Conservation (phyloP, 306 rosid species). For the Argentina anserina region DNA sequence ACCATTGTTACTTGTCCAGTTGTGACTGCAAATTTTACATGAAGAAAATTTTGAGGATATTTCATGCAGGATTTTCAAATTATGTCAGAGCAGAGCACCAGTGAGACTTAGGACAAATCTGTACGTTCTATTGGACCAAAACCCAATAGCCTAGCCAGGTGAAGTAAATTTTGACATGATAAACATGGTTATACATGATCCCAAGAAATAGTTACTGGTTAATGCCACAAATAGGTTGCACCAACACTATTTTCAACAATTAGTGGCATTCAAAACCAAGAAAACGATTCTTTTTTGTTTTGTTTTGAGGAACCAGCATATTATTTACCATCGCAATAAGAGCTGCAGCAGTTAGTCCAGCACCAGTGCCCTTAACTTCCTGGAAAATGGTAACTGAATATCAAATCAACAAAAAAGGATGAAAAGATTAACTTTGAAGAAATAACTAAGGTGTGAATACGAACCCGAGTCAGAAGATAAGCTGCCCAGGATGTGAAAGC, state of each 20-base stretch:
- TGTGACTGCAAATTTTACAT: not conserved
- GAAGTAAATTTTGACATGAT: not conserved
- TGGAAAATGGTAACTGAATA: conserved; percentile 28
- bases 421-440: not conserved
- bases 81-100: not conserved
- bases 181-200: not conserved
- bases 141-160: not conserved
- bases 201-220: not conserved
- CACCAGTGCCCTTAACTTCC: conserved; percentile 97
- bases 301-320: not conserved
- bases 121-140: not conserved
- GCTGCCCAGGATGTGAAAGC: conserved; percentile 98
- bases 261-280: not conserved
- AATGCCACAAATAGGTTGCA: not conserved
- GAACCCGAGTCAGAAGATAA: conserved; percentile 80
- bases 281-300: not conserved
- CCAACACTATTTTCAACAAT: too few species aligned
- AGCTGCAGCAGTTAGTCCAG: conserved; percentile 92
- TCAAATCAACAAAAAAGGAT: conserved; percentile 22
- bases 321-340: conserved; percentile 88
- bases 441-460: conserved; percentile 22
- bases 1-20: not conserved
- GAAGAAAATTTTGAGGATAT: not conserved
- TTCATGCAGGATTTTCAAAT: not conserved
- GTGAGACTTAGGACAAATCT: not conserved